Percentiles rank a stretch among this genome's conserved stretches.
These are phyloP conservation scores for Rhodotorula sp. DNA, from an alignment of 1,284 basidiomycete species.

Conservation along the genomic window DNA sequence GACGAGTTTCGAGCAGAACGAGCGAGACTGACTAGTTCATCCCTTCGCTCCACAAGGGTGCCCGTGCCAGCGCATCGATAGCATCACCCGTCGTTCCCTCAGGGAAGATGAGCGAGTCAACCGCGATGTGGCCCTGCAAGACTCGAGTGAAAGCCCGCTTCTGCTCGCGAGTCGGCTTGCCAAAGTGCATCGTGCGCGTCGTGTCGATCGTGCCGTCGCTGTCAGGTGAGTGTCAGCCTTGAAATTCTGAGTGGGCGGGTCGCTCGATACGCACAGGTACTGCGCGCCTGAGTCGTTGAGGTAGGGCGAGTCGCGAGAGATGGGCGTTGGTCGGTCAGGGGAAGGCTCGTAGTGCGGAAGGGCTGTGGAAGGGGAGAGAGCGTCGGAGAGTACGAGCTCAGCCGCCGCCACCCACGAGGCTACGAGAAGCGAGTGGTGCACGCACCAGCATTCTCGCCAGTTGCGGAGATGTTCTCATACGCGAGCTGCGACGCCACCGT, in stretches of 20 bases:
- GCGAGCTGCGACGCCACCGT: conserved; percentile 56
- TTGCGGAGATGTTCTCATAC: conserved; percentile 90
- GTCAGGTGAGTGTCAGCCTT: too few species aligned
- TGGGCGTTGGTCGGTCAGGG: conserved; percentile 65
- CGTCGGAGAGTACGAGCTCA: too few species aligned
- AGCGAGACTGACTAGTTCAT: conserved; percentile 55
- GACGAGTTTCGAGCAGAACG: neutral
- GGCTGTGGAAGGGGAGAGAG: conserved; percentile 57
- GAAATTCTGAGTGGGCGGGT: too few species aligned
- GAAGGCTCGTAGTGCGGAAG: conserved; percentile 88
- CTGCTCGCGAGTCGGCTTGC: conserved; percentile 67
- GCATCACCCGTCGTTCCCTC: conserved; percentile 71
- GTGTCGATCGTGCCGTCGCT: conserved; percentile 87
- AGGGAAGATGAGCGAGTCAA: conserved; percentile 83
- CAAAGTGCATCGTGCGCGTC: conserved; percentile 80
- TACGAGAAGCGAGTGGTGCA: too few species aligned
- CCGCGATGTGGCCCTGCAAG: conserved; percentile 90
- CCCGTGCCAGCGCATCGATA: conserved; percentile 82
- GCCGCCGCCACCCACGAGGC: too few species aligned
- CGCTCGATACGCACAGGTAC: conserved; percentile 43
- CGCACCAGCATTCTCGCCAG: conserved; percentile 82
- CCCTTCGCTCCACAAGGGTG: conserved; percentile 85
- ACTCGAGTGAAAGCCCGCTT: conserved; percentile 86
- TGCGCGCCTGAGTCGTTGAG: conserved; percentile 62
- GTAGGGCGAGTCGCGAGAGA: conserved; percentile 77